Evolutionary conservation across 495 filamentous ascomycete species (phyloP).

Genomic region (Neurospora sp.): DNA sequence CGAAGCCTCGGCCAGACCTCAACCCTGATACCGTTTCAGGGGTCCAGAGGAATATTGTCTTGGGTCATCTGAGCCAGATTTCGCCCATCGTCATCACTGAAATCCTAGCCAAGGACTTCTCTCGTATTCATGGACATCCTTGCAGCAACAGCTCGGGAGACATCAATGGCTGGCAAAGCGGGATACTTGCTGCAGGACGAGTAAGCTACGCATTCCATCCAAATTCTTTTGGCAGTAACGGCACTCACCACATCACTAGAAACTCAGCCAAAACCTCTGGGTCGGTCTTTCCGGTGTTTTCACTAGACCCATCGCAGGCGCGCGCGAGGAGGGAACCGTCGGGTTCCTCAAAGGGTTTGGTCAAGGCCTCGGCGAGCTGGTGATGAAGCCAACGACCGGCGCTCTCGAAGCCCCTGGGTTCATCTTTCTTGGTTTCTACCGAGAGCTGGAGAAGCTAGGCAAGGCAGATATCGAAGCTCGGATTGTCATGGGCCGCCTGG

Average conservation of each 20-base stretch:
- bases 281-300: constrained; percentile 60
- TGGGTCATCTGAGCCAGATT: constrained; percentile 47
- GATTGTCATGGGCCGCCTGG: constrained; percentile 1
- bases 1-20: not conserved
- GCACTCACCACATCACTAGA: constrained; percentile 18
- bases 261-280: constrained; percentile 51
- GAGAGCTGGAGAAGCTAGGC: constrained; percentile 28
- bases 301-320: constrained; percentile 48
- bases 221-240: not conserved
- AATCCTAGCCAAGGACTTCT: constrained; percentile 60
- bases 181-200: constrained; percentile 45
- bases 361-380: constrained; percentile 56
- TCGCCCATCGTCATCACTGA: constrained; percentile 56
- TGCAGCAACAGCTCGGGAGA: constrained; percentile 38
- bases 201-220: not conserved
- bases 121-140: constrained; percentile 62
- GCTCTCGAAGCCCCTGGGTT: constrained; percentile 33
- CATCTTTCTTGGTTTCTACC: constrained; percentile 35
- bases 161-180: constrained; percentile 53
- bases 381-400: constrained; percentile 52
- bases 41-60: constrained; percentile 44
- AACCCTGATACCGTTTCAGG: constrained; percentile 28
- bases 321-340: constrained; percentile 35
- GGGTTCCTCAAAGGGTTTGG: constrained; percentile 53
- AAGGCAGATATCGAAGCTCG: constrained; percentile 16